These are phyloP conservation scores for Balamuthia mandrillaris DNA, from an alignment of 208 protist genomes.

Conservation along the genomic window DNA sequence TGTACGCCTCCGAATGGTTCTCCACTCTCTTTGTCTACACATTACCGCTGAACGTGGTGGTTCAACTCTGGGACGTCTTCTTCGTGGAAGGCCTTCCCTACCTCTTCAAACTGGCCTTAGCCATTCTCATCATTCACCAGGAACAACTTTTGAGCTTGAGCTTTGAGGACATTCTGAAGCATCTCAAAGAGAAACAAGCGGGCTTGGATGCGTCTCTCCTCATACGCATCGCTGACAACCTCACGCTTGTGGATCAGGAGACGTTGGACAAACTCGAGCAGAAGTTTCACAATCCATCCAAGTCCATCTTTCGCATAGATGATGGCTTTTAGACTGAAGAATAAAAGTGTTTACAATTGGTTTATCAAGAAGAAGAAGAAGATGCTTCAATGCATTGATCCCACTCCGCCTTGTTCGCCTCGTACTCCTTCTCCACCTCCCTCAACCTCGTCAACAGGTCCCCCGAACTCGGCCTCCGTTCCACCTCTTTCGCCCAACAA, in stretches of 20 bases:
- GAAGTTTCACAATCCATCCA: neutral
- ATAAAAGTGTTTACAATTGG: neutral
- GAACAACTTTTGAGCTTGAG: neutral
- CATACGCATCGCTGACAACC: neutral
- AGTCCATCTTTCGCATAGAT: neutral
- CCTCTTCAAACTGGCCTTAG: neutral
- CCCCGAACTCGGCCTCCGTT: too few relatives aligned
- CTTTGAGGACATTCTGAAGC: neutral
- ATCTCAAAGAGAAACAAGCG: neutral
- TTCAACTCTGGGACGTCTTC: slow-evolving; percentile 2
- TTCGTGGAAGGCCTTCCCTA: neutral
- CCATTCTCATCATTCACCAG: neutral
- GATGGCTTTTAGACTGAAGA: neutral
- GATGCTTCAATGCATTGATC: too few relatives aligned
- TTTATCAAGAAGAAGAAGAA: neutral
- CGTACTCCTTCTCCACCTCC: too few relatives aligned
- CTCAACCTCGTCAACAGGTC: too few relatives aligned
- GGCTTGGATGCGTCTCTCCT: neutral
- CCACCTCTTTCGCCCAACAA: too few relatives aligned
- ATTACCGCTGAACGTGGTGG: neutral
- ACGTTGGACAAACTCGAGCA: neutral
- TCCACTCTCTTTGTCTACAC: slow-evolving; percentile 8
- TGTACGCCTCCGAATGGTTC: slow-evolving; percentile 20
- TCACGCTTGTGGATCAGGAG: neutral
- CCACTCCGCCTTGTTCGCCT: too few relatives aligned